These are phyloP conservation scores for Mariannaea elegans DNA, from an alignment of 2,329 filamentous ascomycete species.

Conservation along the genomic window DNA sequence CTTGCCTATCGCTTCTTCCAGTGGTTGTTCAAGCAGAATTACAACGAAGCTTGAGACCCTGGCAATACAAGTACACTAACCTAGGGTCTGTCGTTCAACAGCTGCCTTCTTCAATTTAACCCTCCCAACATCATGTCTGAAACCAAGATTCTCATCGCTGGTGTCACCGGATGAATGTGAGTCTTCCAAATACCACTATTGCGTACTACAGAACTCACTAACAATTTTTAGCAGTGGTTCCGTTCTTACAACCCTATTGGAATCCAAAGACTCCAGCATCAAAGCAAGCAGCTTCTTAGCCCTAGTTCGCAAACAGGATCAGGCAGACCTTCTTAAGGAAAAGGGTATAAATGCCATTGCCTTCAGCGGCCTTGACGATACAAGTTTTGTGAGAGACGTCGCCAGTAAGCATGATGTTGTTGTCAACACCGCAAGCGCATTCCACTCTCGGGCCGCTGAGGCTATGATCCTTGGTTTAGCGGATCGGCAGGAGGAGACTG, in stretches of 20 bases:
- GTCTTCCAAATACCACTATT: not conserved
- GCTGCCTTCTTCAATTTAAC: no score
- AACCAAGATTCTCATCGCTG: constrained; percentile 37
- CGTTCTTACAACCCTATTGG: constrained; percentile 33
- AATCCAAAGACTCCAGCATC: constrained; percentile 30
- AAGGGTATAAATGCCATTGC: constrained; percentile 36
- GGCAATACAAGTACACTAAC: no score
- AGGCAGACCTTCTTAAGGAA: constrained; percentile 32
- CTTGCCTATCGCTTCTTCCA: no score
- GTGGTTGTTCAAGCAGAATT: no score
- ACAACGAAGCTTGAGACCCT: no score
- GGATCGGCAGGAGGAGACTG: constrained; percentile 46
- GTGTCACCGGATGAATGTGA: constrained; percentile 41
- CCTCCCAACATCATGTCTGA: constrained; percentile 29
- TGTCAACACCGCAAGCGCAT: constrained; percentile 53
- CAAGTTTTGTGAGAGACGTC: constrained; percentile 24
- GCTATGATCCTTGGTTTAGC: constrained; percentile 55
- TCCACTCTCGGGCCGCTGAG: constrained; percentile 47
- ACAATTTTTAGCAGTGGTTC: constrained; percentile 42
- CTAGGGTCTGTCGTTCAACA: no score
- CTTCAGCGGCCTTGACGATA: constrained; percentile 38
- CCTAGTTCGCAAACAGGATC: constrained; percentile 40
- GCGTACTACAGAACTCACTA: not conserved
- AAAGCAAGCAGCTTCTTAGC: constrained; percentile 30
- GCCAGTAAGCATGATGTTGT: constrained; percentile 47